A percentile compares a stretch with the other conserved stretches of the same genome.
Conservation (phyloP, 176 grass and related monocot genomes). For the Alopecurus myosuroides region DNA sequence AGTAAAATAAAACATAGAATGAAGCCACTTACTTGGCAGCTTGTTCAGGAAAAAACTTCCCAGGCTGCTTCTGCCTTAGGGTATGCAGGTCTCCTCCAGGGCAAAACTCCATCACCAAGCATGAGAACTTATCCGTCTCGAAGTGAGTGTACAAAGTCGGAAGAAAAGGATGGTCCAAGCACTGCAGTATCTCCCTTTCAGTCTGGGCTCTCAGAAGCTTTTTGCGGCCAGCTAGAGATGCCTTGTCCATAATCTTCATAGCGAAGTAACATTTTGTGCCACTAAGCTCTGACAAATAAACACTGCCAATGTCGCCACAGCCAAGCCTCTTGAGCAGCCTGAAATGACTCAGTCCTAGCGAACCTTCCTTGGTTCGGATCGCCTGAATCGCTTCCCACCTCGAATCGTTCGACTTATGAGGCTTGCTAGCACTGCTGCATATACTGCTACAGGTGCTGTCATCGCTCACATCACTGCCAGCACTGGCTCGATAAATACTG, state of each 20-base stretch:
- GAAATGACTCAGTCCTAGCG: slow-evolving; percentile 57
- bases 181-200: slow-evolving; percentile 76
- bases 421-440: slow-evolving; percentile 60
- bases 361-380: slow-evolving; percentile 43
- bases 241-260: slow-evolving; percentile 83
- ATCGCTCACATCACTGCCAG: slow-evolving; percentile 59
- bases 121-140: slow-evolving; percentile 81
- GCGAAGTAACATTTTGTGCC: slow-evolving; percentile 62
- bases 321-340: slow-evolving; percentile 67
- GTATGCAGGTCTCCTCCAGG: slow-evolving; percentile 80
- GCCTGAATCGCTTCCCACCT: slow-evolving; percentile 71
- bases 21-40: slow-evolving; percentile 62
- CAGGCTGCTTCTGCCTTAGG: slow-evolving; percentile 70
- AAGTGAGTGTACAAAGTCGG: slow-evolving; percentile 83
- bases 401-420: slow-evolving; percentile 72
- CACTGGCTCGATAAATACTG: slow-evolving; percentile 41
- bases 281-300: slow-evolving; percentile 67
- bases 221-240: slow-evolving; percentile 52
- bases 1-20: slow-evolving; percentile 9
- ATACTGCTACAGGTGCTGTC: slow-evolving; percentile 72
- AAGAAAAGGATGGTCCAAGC: slow-evolving; percentile 74
- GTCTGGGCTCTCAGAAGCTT: slow-evolving; percentile 68
- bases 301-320: slow-evolving; percentile 74
- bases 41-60: slow-evolving; percentile 62
- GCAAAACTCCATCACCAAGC: slow-evolving; percentile 92